phyloP scores from a whole-genome alignment of 2,329 filamentous ascomycete genomes.

The Claviceps pazoutovae region DNA sequence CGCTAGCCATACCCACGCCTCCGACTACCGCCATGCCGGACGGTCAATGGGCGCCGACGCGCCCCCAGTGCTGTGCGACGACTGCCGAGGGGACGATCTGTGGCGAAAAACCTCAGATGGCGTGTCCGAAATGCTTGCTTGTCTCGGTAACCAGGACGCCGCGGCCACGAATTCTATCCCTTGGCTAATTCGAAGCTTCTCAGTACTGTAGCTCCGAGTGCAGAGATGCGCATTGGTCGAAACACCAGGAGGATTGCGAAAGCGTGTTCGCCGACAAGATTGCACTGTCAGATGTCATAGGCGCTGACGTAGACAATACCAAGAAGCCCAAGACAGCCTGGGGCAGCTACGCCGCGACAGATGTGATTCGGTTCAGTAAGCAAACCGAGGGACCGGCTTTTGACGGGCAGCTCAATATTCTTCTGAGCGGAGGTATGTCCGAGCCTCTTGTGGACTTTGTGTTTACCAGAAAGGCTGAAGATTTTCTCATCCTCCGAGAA shows the following conservation, averaged over 20 bases:
- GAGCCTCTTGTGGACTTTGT: neutral
- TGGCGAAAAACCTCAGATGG: neutral
- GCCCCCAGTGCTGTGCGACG: neutral
- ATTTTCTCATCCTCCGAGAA: neutral
- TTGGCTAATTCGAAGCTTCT: neutral
- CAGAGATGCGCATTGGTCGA: neutral
- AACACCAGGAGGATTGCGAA: neutral
- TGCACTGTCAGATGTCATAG: neutral
- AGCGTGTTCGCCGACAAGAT: neutral
- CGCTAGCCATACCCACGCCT: neutral
- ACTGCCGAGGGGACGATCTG: neutral
- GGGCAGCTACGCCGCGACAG: conserved; percentile 11
- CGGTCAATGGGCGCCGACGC: neutral
- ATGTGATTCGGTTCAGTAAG: conserved; percentile 14
- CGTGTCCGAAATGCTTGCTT: neutral
- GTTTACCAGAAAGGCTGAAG: neutral
- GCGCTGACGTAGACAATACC: neutral
- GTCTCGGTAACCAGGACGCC: neutral
- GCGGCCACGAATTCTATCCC: neutral
- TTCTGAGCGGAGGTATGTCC: conserved; percentile 12
- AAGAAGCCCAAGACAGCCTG: conserved; percentile 4
- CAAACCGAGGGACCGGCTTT: conserved; percentile 13
- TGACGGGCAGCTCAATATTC: conserved; percentile 9
- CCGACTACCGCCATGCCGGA: neutral
- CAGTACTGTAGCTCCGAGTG: conserved; percentile 1